phyloP scores from a whole-genome alignment of 345 rosid genomes.

The Rhodomyrtus tomentosa region DNA sequence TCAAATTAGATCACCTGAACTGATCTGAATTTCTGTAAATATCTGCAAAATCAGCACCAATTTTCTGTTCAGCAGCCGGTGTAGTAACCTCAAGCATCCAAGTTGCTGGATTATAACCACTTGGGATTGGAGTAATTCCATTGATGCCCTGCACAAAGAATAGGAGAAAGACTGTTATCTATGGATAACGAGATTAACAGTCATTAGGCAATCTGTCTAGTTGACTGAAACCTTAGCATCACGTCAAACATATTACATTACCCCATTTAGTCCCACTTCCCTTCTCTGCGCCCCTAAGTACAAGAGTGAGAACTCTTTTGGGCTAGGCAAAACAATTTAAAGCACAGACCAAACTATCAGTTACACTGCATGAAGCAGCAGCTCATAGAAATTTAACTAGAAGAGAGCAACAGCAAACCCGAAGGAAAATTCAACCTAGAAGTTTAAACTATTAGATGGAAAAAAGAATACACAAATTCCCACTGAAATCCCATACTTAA shows the following conservation, averaged over 20 bases:
- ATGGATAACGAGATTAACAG: neutral
- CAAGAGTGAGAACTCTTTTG: neutral
- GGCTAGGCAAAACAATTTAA: neutral
- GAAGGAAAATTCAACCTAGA: neutral
- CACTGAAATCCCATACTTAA: neutral
- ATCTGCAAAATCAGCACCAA: constrained; percentile 64
- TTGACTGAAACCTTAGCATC: neutral
- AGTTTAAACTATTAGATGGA: neutral
- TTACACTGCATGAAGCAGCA: neutral
- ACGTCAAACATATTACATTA: neutral
- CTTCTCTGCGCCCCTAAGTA: neutral
- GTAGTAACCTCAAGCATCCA: constrained; percentile 97
- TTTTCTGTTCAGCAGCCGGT: constrained; percentile 45
- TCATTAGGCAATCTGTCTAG: neutral
- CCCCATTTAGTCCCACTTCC: neutral
- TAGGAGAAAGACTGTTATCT: neutral
- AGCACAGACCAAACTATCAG: neutral
- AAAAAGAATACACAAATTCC: neutral
- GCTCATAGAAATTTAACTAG: neutral
- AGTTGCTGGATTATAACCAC: constrained; percentile 84
- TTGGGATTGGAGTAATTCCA: constrained; percentile 51
- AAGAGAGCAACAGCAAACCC: neutral
- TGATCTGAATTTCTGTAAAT: constrained; percentile 44
- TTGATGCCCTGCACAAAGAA: constrained; percentile 31
- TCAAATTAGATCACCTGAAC: constrained; percentile 30